Evolutionary conservation across 2,329 filamentous ascomycete species (phyloP), one percentile per base, ranked within the genome.

Genomic region (Diaporthe aspalathi): DNA sequence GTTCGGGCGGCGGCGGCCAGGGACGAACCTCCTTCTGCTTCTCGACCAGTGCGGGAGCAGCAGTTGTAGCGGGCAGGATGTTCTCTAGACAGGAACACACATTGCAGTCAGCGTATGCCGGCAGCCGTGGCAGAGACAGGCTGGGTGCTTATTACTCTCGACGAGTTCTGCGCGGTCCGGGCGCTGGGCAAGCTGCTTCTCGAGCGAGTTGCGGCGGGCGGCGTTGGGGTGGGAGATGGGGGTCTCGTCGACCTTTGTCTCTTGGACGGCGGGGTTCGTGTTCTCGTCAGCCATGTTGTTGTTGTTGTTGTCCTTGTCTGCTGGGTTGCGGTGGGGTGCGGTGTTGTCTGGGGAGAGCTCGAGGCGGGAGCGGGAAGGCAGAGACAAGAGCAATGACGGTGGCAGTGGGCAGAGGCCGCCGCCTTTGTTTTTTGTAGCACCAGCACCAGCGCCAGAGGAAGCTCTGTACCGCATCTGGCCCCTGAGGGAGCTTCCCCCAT

Each of bases 51-150:
- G 92, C 88, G 0, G 95, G 94, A 0, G 94, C 94, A 22, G 92
- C 94, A 66, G 82, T 92, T 40, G 92, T 92, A 70, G 91, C 90
- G 32, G 93, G 93, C 32, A 98, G 90, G 80, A 98, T 97, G 82
- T 97, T 97, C 76, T 91, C 93, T 95, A 17, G 40, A 24, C 16
- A 24, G 27, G 3, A 45, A 14, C 16, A 38, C 20, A 20, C 27
- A 14, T 40, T 29, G 14, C 43, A 24, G 70, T 67, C 45, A 66
- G 65, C 57, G 68, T 40, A 7, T 12, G 63, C 47, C 7, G 6
- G 35, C 11, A 70, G 62, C 9, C n/a, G 32, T 70, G 56, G 66
- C 45, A 70, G 38, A 38, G 43, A 22, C 53, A 24, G 43, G 17
- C n/a, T n/a, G 63, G 17, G 5, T 20, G 83, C 89, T 74, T 84